phyloP scores from a whole-genome alignment of 139 green algal species.

The Choricystis sp. region DNA sequence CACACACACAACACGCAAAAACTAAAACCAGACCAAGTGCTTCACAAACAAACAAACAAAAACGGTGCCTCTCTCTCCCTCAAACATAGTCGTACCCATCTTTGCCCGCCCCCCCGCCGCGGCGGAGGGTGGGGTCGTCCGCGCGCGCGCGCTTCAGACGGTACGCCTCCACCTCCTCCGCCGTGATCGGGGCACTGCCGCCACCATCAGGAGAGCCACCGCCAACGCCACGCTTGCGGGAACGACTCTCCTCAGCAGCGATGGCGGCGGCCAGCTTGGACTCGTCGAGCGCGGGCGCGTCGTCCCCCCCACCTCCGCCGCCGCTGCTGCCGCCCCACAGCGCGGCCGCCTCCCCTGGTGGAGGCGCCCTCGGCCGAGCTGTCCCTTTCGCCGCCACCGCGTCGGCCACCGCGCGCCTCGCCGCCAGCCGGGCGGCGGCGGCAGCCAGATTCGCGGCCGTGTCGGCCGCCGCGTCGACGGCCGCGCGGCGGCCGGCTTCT shows the following conservation, averaged over 20 bases:
- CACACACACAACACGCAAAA: no score
- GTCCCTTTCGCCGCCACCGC: slow-evolving; percentile 7
- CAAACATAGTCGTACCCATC: slow-evolving; percentile 31
- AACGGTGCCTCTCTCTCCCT: no score
- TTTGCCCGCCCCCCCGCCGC: background rate
- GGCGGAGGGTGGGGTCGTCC: slow-evolving; percentile 60
- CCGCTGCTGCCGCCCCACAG: slow-evolving; percentile 8
- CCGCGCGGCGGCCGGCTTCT: slow-evolving; percentile 16
- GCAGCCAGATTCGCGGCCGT: slow-evolving; percentile 45
- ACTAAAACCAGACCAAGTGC: no score
- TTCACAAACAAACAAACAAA: no score
- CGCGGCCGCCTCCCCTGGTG: slow-evolving; percentile 13
- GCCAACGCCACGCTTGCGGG: slow-evolving; percentile 8
- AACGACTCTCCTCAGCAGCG: slow-evolving; percentile 27
- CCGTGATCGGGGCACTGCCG: slow-evolving; percentile 39
- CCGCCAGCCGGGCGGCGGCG: slow-evolving; percentile 10
- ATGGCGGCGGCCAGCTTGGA: slow-evolving; percentile 61
- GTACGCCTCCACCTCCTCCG: slow-evolving; percentile 98
- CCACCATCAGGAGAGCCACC: slow-evolving; percentile 38
- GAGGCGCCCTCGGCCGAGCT: background rate
- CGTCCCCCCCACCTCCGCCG: slow-evolving; percentile 21
- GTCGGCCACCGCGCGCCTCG: slow-evolving; percentile 9
- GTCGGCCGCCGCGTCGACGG: slow-evolving; percentile 22
- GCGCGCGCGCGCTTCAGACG: slow-evolving; percentile 40
- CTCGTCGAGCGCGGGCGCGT: slow-evolving; percentile 46